Base-by-base conservation (phyloP, 441 rosid species). In the Kokia cookei region DNA sequence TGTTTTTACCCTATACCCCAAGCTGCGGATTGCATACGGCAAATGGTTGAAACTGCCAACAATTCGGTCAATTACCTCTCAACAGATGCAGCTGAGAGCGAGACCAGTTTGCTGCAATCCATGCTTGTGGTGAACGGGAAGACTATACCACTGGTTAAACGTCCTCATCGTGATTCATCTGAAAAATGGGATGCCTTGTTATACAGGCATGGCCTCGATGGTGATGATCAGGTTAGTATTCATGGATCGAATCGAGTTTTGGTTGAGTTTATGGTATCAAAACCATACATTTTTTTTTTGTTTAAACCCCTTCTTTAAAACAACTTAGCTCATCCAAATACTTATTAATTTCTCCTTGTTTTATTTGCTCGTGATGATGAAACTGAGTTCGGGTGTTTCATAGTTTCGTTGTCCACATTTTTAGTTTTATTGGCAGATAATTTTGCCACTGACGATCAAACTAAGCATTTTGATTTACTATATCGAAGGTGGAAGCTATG, bases 161-260 rank as follows among this genome's bases (percentile, higher is more conserved):
- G 98, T 2, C 98, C 98, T 65, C 65, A 81, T 42, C 96, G 84
- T 70, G 85, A 83, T 85, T 83, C 92, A 43, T 97, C 94, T 9
- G 99, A 94, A 83, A 94, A 94, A 61, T 94, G 99, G 99, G 98
- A 94, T 75, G 84, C 99, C 60, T 85, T 94, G 84, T 80, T 94
- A 63, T 91, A 89, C 72, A 83, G 98, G 71, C 94, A 93, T 43
- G 83, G 86, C 69, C 76, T 91, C 35, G 85, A 89, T 47, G 90
- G 73, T 24, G 97, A 94, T 76, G 6, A 88, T 58, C 99, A 94
- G 94, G 99, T 94, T 73, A 80, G 73, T 32, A 32, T 32, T 32
- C 37, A 32, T 32, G 37, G 37, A 32, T 5, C 6, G 37, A 32
- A 32, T 32, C 7, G 5, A 32, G 37, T 5, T 32, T 32, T 32